These are phyloP conservation scores for Eucalyptus caleyi DNA, from an alignment of 345 rosid genomes.

Conservation along the genomic window DNA sequence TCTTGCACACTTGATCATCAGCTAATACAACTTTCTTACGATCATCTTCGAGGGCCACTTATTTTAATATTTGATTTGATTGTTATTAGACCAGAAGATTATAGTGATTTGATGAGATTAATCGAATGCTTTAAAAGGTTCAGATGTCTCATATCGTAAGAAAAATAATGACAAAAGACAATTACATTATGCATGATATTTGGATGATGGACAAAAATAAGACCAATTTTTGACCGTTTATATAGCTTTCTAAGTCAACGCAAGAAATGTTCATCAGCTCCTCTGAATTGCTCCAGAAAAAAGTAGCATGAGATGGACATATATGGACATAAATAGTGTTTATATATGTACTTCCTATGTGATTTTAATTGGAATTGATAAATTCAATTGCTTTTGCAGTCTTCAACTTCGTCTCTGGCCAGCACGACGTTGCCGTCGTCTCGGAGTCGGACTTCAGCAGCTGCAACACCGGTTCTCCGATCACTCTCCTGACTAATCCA, in stretches of 20 bases:
- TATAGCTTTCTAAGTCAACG: background rate
- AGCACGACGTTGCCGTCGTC: constrained; percentile 8
- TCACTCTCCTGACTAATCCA: background rate
- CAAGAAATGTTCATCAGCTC: background rate
- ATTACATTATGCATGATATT: background rate
- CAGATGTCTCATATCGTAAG: background rate
- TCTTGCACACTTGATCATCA: background rate
- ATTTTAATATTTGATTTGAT: background rate
- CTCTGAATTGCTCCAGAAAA: background rate
- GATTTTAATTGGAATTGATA: background rate
- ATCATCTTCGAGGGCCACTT: background rate
- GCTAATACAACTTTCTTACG: background rate
- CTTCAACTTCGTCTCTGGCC: constrained; percentile 10
- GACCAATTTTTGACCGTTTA: background rate
- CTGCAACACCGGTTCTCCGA: constrained; percentile 1
- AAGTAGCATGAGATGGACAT: background rate
- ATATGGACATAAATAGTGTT: background rate
- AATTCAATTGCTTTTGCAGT: background rate
- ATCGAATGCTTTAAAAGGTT: background rate
- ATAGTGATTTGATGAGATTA: background rate
- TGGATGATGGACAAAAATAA: background rate
- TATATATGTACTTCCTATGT: background rate
- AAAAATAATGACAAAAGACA: background rate
- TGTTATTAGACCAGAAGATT: background rate
- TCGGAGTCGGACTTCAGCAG: background rate